A percentile compares a stretch with the other conserved stretches of the same genome.
Conservation (phyloP, 2,329 filamentous ascomycete species). For the Fusarium kyushuense region DNA sequence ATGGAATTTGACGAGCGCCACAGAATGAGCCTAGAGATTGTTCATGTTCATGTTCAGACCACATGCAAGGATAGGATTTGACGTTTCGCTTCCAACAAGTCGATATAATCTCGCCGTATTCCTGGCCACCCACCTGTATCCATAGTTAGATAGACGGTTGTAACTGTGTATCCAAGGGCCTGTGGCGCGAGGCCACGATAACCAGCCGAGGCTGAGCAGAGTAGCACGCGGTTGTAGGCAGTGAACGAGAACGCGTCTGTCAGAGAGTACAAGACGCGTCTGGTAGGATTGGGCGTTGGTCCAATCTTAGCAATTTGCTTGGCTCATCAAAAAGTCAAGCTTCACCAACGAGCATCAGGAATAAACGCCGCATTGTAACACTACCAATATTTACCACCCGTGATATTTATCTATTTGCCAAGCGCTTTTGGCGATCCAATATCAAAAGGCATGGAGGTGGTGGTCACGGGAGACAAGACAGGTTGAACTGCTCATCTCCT, state of each 20-base stretch:
- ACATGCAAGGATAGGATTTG: constrained; percentile 3
- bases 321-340: constrained; percentile 19
- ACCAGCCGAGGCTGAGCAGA: constrained; percentile 31
- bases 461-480: constrained; percentile 31
- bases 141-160: constrained; percentile 23
- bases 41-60: constrained; percentile 7
- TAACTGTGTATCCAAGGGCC: constrained; percentile 6
- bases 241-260: constrained; percentile 27
- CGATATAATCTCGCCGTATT: constrained; percentile 10
- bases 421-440: constrained; percentile 19
- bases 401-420: constrained; percentile 13
- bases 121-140: constrained; percentile 10
- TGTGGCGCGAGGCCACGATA: constrained; percentile 34
- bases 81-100: constrained; percentile 2
- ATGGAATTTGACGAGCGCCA: constrained; percentile 34
- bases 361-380: constrained; percentile 19
- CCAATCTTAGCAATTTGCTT: constrained; percentile 28
- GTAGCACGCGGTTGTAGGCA: constrained; percentile 20
- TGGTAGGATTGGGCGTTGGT: background rate
- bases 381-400: constrained; percentile 21
- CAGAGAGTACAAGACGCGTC: constrained; percentile 23
- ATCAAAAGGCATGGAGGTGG: constrained; percentile 29
- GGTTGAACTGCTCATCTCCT: constrained; percentile 37
- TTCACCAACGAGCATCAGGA: constrained; percentile 10
- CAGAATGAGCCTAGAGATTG: constrained; percentile 21